Conservation (phyloP, 192 early-diverging fungal species). For the Kickxella alabastrina region DNA sequence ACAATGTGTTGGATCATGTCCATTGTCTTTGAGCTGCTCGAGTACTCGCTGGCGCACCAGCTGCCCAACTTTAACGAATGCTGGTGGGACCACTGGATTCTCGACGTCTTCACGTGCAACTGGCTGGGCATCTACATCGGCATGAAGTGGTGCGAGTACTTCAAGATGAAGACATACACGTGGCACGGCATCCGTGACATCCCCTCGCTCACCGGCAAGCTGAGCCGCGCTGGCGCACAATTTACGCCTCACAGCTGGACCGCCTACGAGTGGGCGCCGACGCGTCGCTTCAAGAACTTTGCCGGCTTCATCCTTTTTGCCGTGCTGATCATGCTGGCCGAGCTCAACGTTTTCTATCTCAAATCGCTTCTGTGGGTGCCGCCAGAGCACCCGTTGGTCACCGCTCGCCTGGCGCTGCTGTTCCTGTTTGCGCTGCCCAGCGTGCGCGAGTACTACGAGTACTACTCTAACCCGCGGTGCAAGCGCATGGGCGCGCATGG, state of each 20-base stretch:
- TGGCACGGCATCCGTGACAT: conserved; percentile 91
- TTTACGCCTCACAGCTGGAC: conserved; percentile 97
- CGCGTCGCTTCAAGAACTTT: conserved; percentile 85
- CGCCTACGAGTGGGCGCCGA: conserved; percentile 84
- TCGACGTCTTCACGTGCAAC: conserved; percentile 90
- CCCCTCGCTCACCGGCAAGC: conserved; percentile 76
- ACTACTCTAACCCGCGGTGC: conserved; percentile 68
- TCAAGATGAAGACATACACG: conserved; percentile 93
- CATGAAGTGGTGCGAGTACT: conserved; percentile 97
- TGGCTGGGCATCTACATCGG: conserved; percentile 92
- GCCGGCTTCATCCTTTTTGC: conserved; percentile 73
- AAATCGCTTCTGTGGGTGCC: conserved; percentile 93
- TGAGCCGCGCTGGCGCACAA: conserved; percentile 82
- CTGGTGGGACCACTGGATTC: conserved; percentile 99
- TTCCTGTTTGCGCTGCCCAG: conserved; percentile 87
- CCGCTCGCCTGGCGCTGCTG: conserved; percentile 68
- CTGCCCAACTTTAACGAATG: conserved; percentile 97
- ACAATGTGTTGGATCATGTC: conserved; percentile 97
- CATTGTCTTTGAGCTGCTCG: conserved; percentile 90
- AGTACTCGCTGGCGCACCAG: conserved; percentile 93
- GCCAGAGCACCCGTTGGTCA: conserved; percentile 78
- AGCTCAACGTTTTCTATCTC: conserved; percentile 93
- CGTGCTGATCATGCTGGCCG: conserved; percentile 54
- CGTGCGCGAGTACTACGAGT: conserved; percentile 87
- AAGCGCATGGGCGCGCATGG: conserved; percentile 91